A percentile compares a stretch with the other conserved stretches of the same genome.
These are phyloP conservation scores for Bombardia bombarda DNA, from an alignment of 495 filamentous ascomycete genomes.

Conservation along the genomic window DNA sequence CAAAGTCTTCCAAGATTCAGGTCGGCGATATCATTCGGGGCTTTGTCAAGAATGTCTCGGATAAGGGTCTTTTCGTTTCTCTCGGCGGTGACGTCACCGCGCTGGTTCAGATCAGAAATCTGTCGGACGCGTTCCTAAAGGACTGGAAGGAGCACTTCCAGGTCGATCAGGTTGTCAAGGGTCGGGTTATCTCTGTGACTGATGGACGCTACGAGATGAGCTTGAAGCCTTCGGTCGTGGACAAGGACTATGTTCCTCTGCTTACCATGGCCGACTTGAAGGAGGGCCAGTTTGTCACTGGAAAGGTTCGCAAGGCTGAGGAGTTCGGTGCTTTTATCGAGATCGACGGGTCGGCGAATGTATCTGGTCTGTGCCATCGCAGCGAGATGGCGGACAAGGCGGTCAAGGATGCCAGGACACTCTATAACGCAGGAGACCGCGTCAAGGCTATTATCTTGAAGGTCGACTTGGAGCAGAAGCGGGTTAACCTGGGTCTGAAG, in stretches of 20 bases:
- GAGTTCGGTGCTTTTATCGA: constrained; percentile 93
- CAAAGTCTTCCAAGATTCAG: constrained; percentile 57
- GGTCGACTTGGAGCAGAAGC: constrained; percentile 61
- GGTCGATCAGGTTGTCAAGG: constrained; percentile 80
- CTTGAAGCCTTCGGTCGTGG: constrained; percentile 74
- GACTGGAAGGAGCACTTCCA: constrained; percentile 91
- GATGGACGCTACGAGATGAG: constrained; percentile 74
- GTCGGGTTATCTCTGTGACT: constrained; percentile 66
- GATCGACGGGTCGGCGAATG: constrained; percentile 71
- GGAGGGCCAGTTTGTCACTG: constrained; percentile 72
- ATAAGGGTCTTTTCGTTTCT: constrained; percentile 77
- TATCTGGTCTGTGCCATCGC: constrained; percentile 87
- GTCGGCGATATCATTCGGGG: constrained; percentile 76
- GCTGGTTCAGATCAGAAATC: constrained; percentile 73
- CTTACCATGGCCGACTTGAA: constrained; percentile 63
- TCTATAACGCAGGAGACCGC: constrained; percentile 80
- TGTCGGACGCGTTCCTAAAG: constrained; percentile 86
- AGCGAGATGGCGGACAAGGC: constrained; percentile 79
- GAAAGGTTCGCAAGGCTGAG: constrained; percentile 85
- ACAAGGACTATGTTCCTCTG: constrained; percentile 66
- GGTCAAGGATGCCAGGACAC: constrained; percentile 68
- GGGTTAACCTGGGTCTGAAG: constrained; percentile 85
- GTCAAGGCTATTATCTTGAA: constrained; percentile 86
- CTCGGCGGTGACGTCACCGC: constrained; percentile 74
- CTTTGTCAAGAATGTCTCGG: constrained; percentile 78